Base-by-base conservation (phyloP, 2,329 filamentous ascomycete species). In the Alternaria triticimaculans region DNA sequence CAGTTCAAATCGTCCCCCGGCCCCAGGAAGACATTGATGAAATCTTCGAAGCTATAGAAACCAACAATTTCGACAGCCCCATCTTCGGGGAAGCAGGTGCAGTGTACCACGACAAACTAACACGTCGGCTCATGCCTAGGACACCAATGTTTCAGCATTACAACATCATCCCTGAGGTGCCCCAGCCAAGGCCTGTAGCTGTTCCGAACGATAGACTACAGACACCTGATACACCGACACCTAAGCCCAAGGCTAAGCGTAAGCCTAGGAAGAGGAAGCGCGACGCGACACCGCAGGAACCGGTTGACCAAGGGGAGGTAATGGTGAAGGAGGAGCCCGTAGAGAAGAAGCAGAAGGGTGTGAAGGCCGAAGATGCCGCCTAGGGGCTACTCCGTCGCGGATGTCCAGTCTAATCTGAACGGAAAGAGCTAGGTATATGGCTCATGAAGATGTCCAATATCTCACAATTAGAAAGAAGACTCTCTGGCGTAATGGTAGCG, bases 51-150 rank as follows among this genome's bases (percentile, higher is more conserved):
- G 55, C 55, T 5, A 57, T 49, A n/a, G 18, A 7, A 8, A 44
- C 26, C 15, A 44, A 44, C 3, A 37, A 41, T 4, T 49, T 57
- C 21, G 28, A 49, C 28, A 21, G 20, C 2, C 28, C 55, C 21
- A 41, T 57, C 28, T 57, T 57, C 21, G 44, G 55, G 1, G 25
- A 25, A 15, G 20, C 55, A 48, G 55, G 55, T 18, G 18, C 26
- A 8, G 28, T 15, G 3, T 57, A 49, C 21, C 28, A n/a, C 14
- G 28, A 57, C 9, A 33, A 30, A 5, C 43, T 14, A 3, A 26
- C 12, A 6, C 23, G 14, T 6, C n/a, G 15, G 2, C 6, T n/a
- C 18, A 18, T 26, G 12, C 21, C 45, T n/a, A 26, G 0, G 9
- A 25, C 45, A 15, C 45, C 45, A 10, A 48, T 15, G 21, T n/a